phyloP scores from a whole-genome alignment of 2,329 filamentous ascomycete genomes.

The Pseudocercospora cruenta region DNA sequence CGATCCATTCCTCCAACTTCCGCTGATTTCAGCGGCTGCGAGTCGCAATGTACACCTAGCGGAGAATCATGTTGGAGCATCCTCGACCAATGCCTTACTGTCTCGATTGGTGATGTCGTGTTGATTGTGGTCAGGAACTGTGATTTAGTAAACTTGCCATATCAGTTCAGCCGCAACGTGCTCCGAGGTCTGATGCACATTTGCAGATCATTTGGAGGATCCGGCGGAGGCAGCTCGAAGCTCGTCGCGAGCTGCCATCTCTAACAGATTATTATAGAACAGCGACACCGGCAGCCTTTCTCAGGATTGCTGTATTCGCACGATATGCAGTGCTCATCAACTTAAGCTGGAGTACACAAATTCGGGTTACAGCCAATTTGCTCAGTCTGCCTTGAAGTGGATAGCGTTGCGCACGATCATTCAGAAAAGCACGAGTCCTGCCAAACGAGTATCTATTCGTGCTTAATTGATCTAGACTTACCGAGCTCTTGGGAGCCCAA shows the following conservation, averaged over 20 bases:
- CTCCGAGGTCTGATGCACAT: neutral
- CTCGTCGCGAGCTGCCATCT: neutral
- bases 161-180: neutral
- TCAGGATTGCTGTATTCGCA: neutral
- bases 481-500: neutral
- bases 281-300: neutral
- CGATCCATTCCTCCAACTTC: neutral
- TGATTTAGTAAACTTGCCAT: neutral
- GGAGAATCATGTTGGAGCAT: neutral
- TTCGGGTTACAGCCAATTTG: neutral
- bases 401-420: neutral
- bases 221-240: neutral
- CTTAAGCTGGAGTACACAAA: neutral
- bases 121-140: neutral
- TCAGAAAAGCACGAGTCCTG: neutral
- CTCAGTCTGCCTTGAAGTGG: too few relatives aligned
- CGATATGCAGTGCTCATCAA: neutral
- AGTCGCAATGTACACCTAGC: neutral
- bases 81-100: neutral
- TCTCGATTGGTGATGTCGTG: neutral
- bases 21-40: neutral
- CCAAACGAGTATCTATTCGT: neutral
- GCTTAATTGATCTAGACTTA: neutral
- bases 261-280: neutral
- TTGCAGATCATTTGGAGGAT: neutral